Evolutionary conservation across 2,329 filamentous ascomycete genomes (phyloP).

Genomic region (Harringtonia aguacate): DNA sequence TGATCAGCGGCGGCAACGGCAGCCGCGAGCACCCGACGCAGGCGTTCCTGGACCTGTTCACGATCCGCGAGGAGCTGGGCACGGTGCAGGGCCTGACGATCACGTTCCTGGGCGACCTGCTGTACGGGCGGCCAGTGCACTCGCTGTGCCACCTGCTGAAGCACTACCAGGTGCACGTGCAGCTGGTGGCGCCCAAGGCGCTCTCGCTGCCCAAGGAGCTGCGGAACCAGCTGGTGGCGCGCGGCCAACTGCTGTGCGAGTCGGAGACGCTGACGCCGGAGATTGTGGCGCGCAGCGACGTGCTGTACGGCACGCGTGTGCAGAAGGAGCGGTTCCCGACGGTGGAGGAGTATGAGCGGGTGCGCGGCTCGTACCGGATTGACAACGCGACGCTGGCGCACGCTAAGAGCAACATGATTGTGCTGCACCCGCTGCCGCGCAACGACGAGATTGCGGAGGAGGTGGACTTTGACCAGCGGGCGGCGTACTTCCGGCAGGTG

Average conservation of each 20-base stretch:
- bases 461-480: slow-evolving; percentile 93
- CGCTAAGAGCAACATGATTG: slow-evolving; percentile 86
- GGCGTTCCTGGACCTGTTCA: slow-evolving; percentile 95
- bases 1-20: slow-evolving; percentile 96
- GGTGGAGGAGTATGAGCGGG: slow-evolving; percentile 66
- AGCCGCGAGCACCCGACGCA: slow-evolving; percentile 95
- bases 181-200: slow-evolving; percentile 76
- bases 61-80: slow-evolving; percentile 92
- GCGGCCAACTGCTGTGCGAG: slow-evolving; percentile 69
- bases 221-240: slow-evolving; percentile 56
- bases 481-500: slow-evolving; percentile 98
- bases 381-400: slow-evolving; percentile 84
- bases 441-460: slow-evolving; percentile 92
- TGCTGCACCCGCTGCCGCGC: slow-evolving; percentile 89
- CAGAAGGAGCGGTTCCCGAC: slow-evolving; percentile 94
- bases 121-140: slow-evolving; percentile 90
- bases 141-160: slow-evolving; percentile 87
- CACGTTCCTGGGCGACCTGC: slow-evolving; percentile 88
- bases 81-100: slow-evolving; percentile 93
- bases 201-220: slow-evolving; percentile 70
- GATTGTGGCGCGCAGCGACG: slow-evolving; percentile 76
- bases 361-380: slow-evolving; percentile 83
- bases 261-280: slow-evolving; percentile 73
- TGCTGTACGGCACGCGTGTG: slow-evolving; percentile 92
- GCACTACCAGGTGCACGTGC: slow-evolving; percentile 90